Evolutionary conservation across 768 basidiomycete genomes (phyloP), one percentile per base, ranked within the genome.

Genomic region (Gyrodon lividus): DNA sequence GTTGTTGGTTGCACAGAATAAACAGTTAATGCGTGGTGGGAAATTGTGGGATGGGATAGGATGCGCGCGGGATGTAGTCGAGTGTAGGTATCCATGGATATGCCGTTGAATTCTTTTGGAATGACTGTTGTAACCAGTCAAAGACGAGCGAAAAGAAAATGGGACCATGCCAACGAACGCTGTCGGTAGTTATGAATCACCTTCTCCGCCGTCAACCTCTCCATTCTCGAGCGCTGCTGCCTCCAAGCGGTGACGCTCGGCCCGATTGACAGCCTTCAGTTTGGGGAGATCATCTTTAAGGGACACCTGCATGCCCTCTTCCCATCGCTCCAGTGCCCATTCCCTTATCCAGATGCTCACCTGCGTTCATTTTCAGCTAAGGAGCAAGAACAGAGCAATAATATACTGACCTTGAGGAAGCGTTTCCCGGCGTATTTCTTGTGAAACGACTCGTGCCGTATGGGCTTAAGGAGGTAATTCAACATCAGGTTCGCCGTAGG

Each of bases 351-450:
- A 92, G 44, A 86, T 74, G 61, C 91, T 92, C 28, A 90, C 87
- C 87, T 96, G 54, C 33, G 54, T 14, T 38, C 5, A 35, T 48
- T 1, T 9, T 63, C 3, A 53, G 56, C 43, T 13, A 46, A 16
- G 16, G 16, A 40, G 6, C 0, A 8, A 43, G 23, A 6, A 8
- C 23, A 16, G 44, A 43, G 4, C 7, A 26, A 7, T 20, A 19
- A 6, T 4, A 35, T 0, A 66, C 76, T 16, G 42, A 92, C 91
- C 79, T 92, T 92, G 74, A 89, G 74, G 72, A 83, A 92, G 45
- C 82, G 87, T 72, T 87, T 92, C 24, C 82, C 79, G 0, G 90
- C 84, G 63, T 94, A 98, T 73, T 98, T 97, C 73, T 87, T 88
- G 74, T 81, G 84, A 65, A 97, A 86, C 24, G 83, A 83, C 45